These are phyloP conservation scores for Zygosaccharomyces rouxii DNA, from an alignment of 805 yeast species.

Conservation along the genomic window DNA sequence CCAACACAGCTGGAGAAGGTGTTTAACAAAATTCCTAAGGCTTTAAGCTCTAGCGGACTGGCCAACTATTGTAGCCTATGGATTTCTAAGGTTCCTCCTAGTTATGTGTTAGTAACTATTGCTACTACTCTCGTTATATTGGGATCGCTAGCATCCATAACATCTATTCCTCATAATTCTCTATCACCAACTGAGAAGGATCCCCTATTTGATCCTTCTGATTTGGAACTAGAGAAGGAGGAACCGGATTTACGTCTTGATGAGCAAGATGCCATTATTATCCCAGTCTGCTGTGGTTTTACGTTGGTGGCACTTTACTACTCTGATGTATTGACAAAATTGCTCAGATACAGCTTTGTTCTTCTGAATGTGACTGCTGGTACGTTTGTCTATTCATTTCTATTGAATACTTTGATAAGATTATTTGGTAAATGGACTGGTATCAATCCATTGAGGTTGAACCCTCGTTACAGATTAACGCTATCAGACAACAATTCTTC, in stretches of 20 bases:
- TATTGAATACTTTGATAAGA: slow-evolving; percentile 30
- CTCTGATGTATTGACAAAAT: slow-evolving; percentile 28
- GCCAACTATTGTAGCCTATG: slow-evolving; percentile 1
- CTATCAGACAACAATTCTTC: slow-evolving; percentile 38
- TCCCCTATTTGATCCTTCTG: slow-evolving; percentile 42
- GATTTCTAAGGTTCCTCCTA: neutral
- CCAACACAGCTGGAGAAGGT: slow-evolving; percentile 2
- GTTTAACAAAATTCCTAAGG: slow-evolving; percentile 4
- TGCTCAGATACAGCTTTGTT: slow-evolving; percentile 37
- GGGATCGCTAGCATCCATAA: slow-evolving; percentile 37
- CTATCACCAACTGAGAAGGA: slow-evolving; percentile 36
- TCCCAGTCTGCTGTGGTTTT: slow-evolving; percentile 45
- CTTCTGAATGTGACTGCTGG: slow-evolving; percentile 36
- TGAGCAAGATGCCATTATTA: slow-evolving; percentile 35
- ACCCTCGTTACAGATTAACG: slow-evolving; percentile 40
- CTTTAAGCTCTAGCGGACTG: neutral
- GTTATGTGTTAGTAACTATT: slow-evolving; percentile 4
- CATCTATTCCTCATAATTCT: slow-evolving; percentile 28
- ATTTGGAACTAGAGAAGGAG: slow-evolving; percentile 30
- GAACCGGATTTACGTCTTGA: slow-evolving; percentile 10
- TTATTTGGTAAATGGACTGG: slow-evolving; percentile 28
- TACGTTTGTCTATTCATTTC: slow-evolving; percentile 29
- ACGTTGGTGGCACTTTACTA: slow-evolving; percentile 15
- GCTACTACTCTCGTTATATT: slow-evolving; percentile 28
- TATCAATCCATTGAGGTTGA: slow-evolving; percentile 26